These are phyloP conservation scores for Hypocreales sp. DNA, from an alignment of 2,329 filamentous ascomycete species.

Conservation along the genomic window DNA sequence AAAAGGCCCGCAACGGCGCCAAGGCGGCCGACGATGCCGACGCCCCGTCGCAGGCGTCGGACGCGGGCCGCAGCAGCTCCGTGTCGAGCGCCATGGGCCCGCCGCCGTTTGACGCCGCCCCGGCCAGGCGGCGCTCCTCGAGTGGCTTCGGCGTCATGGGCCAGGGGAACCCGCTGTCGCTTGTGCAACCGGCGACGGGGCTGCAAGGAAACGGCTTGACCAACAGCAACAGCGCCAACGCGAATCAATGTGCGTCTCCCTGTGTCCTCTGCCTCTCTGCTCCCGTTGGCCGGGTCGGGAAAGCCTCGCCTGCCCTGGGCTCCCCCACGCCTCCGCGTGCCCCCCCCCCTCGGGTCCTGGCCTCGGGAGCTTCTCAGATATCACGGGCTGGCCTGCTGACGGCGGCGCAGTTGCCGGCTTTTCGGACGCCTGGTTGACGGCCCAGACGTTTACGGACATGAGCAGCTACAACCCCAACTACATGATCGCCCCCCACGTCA, in stretches of 20 bases:
- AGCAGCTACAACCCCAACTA: slow-evolving; percentile 86
- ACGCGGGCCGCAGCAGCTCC: slow-evolving; percentile 37
- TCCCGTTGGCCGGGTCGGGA: background rate
- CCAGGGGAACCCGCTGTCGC: slow-evolving; percentile 41
- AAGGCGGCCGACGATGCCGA: slow-evolving; percentile 47
- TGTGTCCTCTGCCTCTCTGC: slow-evolving; percentile 1
- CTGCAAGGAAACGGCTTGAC: slow-evolving; percentile 42
- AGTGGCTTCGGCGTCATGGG: slow-evolving; percentile 28
- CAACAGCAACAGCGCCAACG: slow-evolving; percentile 37
- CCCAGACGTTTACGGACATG: slow-evolving; percentile 84
- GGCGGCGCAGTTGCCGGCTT: slow-evolving; percentile 61
- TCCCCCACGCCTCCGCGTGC: too few species aligned
- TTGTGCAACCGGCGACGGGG: slow-evolving; percentile 60
- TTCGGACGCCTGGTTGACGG: slow-evolving; percentile 64
- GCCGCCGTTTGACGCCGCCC: slow-evolving; percentile 24
- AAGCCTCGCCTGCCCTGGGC: too few species aligned
- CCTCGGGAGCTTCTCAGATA: too few species aligned
- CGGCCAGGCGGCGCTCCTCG: slow-evolving; percentile 18
- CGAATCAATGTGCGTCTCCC: slow-evolving; percentile 55
- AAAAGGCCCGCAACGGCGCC: slow-evolving; percentile 54
- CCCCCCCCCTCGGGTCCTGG: too few species aligned
- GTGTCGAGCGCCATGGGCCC: slow-evolving; percentile 41
- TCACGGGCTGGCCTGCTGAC: too few species aligned
- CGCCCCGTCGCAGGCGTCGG: slow-evolving; percentile 25
- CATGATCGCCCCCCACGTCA: slow-evolving; percentile 85